A percentile compares a stretch with the other conserved stretches of the same genome.
Evolutionary conservation across 2,329 filamentous ascomycete species (phyloP).

Genomic region (Colletotrichum aenigma): DNA sequence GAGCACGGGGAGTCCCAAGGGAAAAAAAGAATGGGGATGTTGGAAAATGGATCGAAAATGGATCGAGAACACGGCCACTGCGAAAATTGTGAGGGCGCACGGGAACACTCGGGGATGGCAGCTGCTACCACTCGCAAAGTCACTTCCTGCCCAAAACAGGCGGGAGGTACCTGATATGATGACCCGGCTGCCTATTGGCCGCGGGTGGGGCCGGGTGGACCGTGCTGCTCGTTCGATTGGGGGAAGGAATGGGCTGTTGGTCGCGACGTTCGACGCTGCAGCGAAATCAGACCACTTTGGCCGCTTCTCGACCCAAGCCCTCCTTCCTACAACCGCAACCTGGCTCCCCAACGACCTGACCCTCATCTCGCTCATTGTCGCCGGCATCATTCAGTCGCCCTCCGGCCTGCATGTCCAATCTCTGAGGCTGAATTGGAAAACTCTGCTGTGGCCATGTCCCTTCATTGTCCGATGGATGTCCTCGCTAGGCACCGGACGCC

Average conservation of each 20-base stretch:
- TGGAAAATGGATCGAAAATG: constrained; percentile 1
- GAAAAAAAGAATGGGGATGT: background rate
- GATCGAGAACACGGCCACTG: constrained; percentile 8
- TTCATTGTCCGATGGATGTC: background rate
- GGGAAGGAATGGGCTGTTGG: background rate
- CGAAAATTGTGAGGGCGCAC: constrained; percentile 1
- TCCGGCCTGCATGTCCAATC: background rate
- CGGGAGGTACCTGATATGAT: background rate
- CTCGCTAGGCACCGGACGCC: background rate
- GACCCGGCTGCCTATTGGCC: background rate
- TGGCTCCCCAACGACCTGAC: background rate
- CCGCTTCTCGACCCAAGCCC: background rate
- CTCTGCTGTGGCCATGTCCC: background rate
- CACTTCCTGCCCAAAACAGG: background rate
- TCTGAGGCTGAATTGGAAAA: background rate
- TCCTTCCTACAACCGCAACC: background rate
- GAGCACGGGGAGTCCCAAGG: background rate
- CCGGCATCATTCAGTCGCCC: background rate
- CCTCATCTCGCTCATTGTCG: background rate
- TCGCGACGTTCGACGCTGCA: constrained; percentile 12
- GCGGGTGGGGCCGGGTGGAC: background rate
- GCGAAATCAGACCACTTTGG: constrained; percentile 13
- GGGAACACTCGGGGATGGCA: constrained; percentile 1
- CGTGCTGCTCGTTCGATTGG: constrained; percentile 12
- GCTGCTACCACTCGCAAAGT: background rate